Base-by-base conservation (phyloP, 1,284 basidiomycete genomes). In the Dichomitus squalens region DNA sequence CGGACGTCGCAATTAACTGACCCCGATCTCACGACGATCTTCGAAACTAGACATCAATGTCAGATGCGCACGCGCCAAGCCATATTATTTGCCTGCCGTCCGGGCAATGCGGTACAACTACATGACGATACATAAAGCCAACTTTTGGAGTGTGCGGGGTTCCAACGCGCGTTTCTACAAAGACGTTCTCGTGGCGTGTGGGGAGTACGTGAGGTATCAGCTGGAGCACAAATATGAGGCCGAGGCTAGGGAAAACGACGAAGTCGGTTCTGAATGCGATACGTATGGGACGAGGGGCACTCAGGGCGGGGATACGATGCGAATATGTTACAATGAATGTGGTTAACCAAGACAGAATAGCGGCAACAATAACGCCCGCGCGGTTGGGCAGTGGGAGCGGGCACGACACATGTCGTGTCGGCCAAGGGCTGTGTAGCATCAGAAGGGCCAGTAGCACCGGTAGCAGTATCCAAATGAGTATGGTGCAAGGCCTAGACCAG, bases 81-180 rank as follows among this genome's bases (percentile, higher is more conserved):
- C 29, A 29, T 33, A 47, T 47, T 18, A 12, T 18, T 33, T 33
- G 35, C 7, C 25, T 35, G 47, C 47, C 46, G 31, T 11, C 18
- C 46, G 33, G 47, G 47, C 49, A 50, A 50, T 39, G 27, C 29
- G 35, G 23, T 50, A 50, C 49, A 50, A 39, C 23, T 50, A 50
- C 49, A 50, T 38, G 16, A 12, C 25, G 18, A 29, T 18, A 16
- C 16, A 5, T 16, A 39, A 5, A 39, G 7, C 6, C 29, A 31
- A 6, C 6, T 39, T n/a, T 39, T 12, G 38, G 38, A 7, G 33
- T 9, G 18, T 35, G 46, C 7, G 18, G 25, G 8, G 12, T 47
- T 31, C n/a, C 11, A 16, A 25, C 41, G 25, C 41, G 25, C 40
- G 40, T n/a, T n/a, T n/a, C n/a, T n/a, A n/a, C n/a, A n/a, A n/a